A percentile compares a stretch with the other conserved stretches of the same genome.
Conservation (phyloP, 495 filamentous ascomycete genomes). For the Penicillium riverlandense region DNA sequence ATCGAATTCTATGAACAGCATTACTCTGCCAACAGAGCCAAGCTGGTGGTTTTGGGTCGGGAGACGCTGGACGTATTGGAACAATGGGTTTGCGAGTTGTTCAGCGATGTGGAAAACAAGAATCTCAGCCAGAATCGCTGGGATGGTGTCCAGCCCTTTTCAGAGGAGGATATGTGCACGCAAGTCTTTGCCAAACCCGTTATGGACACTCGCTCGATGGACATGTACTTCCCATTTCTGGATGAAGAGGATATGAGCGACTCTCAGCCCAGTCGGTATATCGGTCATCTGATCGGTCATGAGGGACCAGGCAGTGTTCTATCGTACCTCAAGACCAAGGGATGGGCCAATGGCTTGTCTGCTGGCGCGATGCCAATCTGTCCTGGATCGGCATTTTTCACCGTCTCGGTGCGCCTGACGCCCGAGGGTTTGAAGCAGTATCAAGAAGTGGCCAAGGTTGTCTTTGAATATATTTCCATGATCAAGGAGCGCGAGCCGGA, state of each 20-base stretch:
- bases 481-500: constrained; percentile 75
- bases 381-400: constrained; percentile 80
- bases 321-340: constrained; percentile 88
- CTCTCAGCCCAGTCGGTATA: constrained; percentile 80
- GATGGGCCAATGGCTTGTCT: constrained; percentile 85
- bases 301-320: constrained; percentile 96
- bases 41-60: constrained; percentile 82
- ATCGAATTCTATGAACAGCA: constrained; percentile 86
- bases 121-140: constrained; percentile 73
- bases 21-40: constrained; percentile 95
- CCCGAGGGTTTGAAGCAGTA: constrained; percentile 82
- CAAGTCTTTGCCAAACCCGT: constrained; percentile 94
- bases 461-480: constrained; percentile 93
- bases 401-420: constrained; percentile 71
- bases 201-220: constrained; percentile 81
- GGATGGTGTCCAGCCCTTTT: constrained; percentile 65
- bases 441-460: constrained; percentile 73
- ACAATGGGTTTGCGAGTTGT: constrained; percentile 80
- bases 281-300: constrained; percentile 91
- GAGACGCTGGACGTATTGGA: constrained; percentile 87
- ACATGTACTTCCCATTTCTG: constrained; percentile 81
- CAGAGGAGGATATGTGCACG: constrained; percentile 59
- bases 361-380: constrained; percentile 72
- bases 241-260: constrained; percentile 82
- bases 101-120: constrained; percentile 79